Evolutionary conservation across 495 filamentous ascomycete species (phyloP).

Genomic region (Neurospora hispaniola): DNA sequence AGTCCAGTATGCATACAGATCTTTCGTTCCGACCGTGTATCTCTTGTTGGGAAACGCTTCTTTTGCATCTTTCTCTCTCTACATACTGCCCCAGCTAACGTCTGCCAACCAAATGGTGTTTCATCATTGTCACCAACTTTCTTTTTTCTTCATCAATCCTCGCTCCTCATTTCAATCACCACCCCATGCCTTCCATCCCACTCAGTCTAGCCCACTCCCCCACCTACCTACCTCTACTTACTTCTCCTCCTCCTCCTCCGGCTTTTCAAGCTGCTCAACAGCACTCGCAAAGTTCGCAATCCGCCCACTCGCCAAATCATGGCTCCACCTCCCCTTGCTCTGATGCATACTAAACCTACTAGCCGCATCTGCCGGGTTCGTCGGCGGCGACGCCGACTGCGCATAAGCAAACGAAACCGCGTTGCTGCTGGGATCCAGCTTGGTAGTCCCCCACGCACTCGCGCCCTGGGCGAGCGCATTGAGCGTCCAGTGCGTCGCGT

Average conservation of each 20-base stretch:
- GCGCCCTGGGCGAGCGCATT: constrained; percentile 27
- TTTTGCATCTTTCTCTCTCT: not conserved
- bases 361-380: constrained; percentile 21
- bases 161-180: no score
- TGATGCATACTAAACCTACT: constrained; percentile 33
- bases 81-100: not conserved
- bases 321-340: constrained; percentile 22
- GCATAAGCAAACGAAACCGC: constrained; percentile 31
- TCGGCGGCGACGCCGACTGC: constrained; percentile 21
- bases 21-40: not conserved
- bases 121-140: no score
- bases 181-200: no score
- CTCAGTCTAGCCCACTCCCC: not conserved
- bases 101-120: not conserved
- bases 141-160: no score
- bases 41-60: not conserved
- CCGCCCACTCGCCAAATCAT: constrained; percentile 28
- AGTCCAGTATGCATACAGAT: not conserved
- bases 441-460: constrained; percentile 22
- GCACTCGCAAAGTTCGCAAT: constrained; percentile 27
- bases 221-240: no score
- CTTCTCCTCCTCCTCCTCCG: not conserved
- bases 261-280: constrained; percentile 12
- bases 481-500: constrained; percentile 30
- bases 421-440: constrained; percentile 27